Evolutionary conservation across 208 protist genomes (phyloP).

Genomic region (Wallacemonas sp.): DNA sequence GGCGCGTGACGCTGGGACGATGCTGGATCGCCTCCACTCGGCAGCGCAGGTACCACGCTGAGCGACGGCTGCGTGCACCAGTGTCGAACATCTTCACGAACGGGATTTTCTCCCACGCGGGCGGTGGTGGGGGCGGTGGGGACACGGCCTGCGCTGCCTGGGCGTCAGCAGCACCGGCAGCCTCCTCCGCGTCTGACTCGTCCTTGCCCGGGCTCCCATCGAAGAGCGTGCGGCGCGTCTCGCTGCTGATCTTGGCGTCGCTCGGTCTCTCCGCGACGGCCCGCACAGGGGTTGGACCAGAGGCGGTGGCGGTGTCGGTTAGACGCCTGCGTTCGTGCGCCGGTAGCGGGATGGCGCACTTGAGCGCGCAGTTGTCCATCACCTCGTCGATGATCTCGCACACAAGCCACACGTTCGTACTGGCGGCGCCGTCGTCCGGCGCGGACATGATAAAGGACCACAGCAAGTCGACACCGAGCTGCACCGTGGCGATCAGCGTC

Average conservation of each 20-base stretch:
- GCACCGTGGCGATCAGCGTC: slow-evolving; percentile 5
- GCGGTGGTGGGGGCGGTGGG: neutral
- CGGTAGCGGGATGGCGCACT: slow-evolving; percentile 6
- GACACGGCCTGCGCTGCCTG: neutral
- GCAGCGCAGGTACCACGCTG: slow-evolving; percentile 3
- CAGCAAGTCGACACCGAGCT: neutral
- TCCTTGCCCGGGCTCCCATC: neutral
- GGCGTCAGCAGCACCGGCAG: neutral
- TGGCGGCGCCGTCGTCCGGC: neutral
- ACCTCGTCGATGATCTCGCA: slow-evolving; percentile 18
- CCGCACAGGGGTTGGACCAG: no score
- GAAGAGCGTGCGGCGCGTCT: slow-evolving; percentile 3
- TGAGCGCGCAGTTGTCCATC: neutral
- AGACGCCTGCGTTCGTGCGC: no score
- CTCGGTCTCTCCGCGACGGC: neutral
- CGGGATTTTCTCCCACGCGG: neutral
- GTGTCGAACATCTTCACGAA: slow-evolving; percentile 14
- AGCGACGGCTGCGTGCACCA: slow-evolving; percentile 7
- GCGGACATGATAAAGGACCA: slow-evolving; percentile 10
- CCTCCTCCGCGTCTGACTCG: neutral
- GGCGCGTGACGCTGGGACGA: neutral
- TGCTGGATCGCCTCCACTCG: neutral
- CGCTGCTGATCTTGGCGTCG: neutral
- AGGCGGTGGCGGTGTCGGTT: neutral
- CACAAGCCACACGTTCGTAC: slow-evolving; percentile 10